These are phyloP conservation scores for Colletotrichum sojae DNA, from an alignment of 2,329 filamentous ascomycete species.

Conservation along the genomic window DNA sequence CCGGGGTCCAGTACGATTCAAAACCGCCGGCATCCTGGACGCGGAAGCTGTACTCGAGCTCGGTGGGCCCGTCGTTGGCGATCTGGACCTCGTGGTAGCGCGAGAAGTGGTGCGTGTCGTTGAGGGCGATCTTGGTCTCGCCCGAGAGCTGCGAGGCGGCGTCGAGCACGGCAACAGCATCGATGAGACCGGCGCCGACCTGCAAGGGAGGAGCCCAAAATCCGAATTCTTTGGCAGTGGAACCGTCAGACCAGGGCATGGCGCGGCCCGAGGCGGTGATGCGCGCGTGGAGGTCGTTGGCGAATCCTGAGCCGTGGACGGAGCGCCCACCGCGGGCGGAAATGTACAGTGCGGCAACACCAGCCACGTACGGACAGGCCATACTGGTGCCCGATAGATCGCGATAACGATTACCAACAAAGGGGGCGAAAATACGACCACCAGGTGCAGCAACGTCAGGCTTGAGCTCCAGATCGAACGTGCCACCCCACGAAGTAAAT, in stretches of 20 bases:
- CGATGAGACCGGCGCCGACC: constrained; percentile 56
- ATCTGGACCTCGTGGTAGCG: constrained; percentile 46
- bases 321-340: constrained; percentile 57
- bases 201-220: constrained; percentile 53
- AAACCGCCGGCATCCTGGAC: constrained; percentile 52
- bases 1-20: constrained; percentile 45
- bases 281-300: constrained; percentile 35
- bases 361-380: constrained; percentile 68
- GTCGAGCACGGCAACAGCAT: constrained; percentile 46
- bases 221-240: constrained; percentile 38
- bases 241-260: constrained; percentile 32
- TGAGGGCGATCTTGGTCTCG: constrained; percentile 55
- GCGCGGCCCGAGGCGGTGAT: constrained; percentile 39
- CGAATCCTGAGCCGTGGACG: constrained; percentile 46
- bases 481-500: constrained; percentile 56
- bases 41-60: constrained; percentile 50
- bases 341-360: constrained; percentile 62
- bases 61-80: constrained; percentile 53
- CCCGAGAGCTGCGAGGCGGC: constrained; percentile 50
- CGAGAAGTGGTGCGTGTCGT: constrained; percentile 57
- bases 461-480: constrained; percentile 64
- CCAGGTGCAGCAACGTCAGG: constrained; percentile 66
- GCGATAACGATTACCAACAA: constrained; percentile 58
- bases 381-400: constrained; percentile 69
- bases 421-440: constrained; percentile 65